Percentiles rank a stretch among this genome's conserved stretches.
These are phyloP conservation scores for Colletotrichum abscissum DNA, from an alignment of 2,329 filamentous ascomycete species.

Conservation along the genomic window DNA sequence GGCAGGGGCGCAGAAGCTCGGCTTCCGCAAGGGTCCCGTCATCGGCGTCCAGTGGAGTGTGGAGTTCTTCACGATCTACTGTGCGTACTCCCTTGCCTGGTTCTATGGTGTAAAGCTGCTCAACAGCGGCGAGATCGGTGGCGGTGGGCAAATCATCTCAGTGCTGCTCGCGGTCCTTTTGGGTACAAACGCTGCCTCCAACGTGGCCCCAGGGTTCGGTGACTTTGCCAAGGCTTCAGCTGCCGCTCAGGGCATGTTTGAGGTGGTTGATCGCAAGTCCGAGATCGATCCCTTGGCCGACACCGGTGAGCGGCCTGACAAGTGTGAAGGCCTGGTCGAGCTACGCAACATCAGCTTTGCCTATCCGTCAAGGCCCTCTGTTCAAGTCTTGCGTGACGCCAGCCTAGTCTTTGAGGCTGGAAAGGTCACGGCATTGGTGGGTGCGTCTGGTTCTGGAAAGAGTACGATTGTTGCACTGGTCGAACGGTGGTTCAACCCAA, in stretches of 20 bases:
- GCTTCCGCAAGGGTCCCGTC: conserved; percentile 67
- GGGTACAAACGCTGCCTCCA: not conserved
- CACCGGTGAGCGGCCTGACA: conserved; percentile 40
- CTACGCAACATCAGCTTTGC: conserved; percentile 56
- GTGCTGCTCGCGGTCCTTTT: not conserved
- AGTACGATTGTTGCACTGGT: conserved; percentile 60
- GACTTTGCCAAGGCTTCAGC: conserved; percentile 45
- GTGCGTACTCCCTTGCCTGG: conserved; percentile 73
- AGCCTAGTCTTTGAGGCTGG: conserved; percentile 59
- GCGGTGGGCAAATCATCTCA: conserved; percentile 38
- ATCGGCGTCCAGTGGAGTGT: conserved; percentile 69
- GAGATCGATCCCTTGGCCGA: conserved; percentile 50
- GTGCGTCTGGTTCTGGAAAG: conserved; percentile 57
- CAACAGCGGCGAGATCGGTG: conserved; percentile 47
- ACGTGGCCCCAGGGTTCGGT: not conserved
- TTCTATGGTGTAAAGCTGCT: conserved; percentile 55
- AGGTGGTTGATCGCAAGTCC: conserved; percentile 57
- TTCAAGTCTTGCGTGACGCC: conserved; percentile 54
- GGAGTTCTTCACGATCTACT: conserved; percentile 76
- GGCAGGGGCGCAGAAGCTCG: conserved; percentile 58
- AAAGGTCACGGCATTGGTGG: conserved; percentile 67
- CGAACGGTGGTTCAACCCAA: conserved; percentile 70
- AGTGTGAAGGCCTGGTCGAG: conserved; percentile 41
- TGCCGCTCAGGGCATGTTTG: conserved; percentile 46
- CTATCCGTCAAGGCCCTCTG: conserved; percentile 55